Percentiles rank a stretch among this genome's conserved stretches.
These are phyloP conservation scores for Ustilago shanxiensis DNA, from an alignment of 1,284 basidiomycete species.

Conservation along the genomic window DNA sequence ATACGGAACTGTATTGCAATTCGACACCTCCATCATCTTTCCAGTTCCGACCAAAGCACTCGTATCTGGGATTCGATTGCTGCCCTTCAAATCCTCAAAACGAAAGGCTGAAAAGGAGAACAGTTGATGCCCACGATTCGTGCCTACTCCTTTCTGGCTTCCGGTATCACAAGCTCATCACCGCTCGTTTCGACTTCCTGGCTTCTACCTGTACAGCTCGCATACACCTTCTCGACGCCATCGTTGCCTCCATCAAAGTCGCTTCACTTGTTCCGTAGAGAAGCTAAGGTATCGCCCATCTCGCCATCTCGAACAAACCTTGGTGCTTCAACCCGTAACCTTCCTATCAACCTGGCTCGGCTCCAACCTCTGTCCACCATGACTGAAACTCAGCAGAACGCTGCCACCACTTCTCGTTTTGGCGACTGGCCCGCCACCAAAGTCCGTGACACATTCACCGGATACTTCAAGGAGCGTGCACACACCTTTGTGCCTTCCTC, in stretches of 20 bases:
- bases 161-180: slow-evolving; percentile 26
- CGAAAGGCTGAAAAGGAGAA: background rate
- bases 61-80: background rate
- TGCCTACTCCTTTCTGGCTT: slow-evolving; percentile 30
- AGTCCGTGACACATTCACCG: slow-evolving; percentile 81
- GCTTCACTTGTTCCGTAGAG: slow-evolving; percentile 1
- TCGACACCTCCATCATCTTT: slow-evolving; percentile 2
- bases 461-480: slow-evolving; percentile 80
- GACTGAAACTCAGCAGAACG: slow-evolving; percentile 33
- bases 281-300: background rate
- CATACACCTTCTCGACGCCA: slow-evolving; percentile 9
- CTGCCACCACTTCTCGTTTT: slow-evolving; percentile 66
- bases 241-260: background rate
- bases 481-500: slow-evolving; percentile 96
- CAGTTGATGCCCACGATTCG: slow-evolving; percentile 43
- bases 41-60: background rate
- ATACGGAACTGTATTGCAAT: no score
- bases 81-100: background rate
- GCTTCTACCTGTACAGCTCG: slow-evolving; percentile 8
- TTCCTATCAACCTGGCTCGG: background rate
- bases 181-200: slow-evolving; percentile 5
- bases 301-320: background rate
- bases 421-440: slow-evolving; percentile 78
- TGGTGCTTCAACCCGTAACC: background rate
- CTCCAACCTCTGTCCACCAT: slow-evolving; percentile 18